Base-by-base conservation (phyloP, 352 stramenopile genomes). In the Phytophthora kernoviae region DNA sequence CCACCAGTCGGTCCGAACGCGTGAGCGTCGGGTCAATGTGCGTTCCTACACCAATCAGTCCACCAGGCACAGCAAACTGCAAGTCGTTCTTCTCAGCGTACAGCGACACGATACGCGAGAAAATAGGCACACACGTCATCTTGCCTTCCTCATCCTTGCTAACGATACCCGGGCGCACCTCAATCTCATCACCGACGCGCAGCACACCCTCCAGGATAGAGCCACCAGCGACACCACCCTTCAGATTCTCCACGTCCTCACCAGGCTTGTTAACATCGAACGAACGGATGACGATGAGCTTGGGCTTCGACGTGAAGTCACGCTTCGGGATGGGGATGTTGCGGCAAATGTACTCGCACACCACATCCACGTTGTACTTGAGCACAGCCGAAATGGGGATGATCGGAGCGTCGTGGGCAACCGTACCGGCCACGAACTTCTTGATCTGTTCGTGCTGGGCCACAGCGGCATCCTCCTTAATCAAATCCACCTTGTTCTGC, bases 261-360 rank as follows among this genome's bases (percentile, higher is more conserved):
- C 98, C 98, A 14, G 98, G 98, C 78, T 99, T 99, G 87, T 99
- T 99, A 43, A 99, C 98, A 79, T 99, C 98, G 74, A 99, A 99
- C 47, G 94, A 99, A 70, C 98, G 96, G 68, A 99, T 99, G 42
- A 99, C 96, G 73, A 99, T 99, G 9, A 99, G 88, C 65, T 98
- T 96, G 10, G 98, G 97, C 49, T 96, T 96, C 39, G 81, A 97
- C 12, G 96, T 98, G 77, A 99, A 99, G 81, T 99, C 97, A 45
- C 98, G 84, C 57, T 90, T 87, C n/a, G 98, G 98, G 43, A 99
- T 88, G 27, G 98, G 98, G 58, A 99, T 99, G 77, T 99, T 98
- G 67, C 97, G 94, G 61, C 97, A 97, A 69, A 99, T 97, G 88
- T 99, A 99, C 85, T 99, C 97, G 77, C 97, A 99, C 6, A 99